These are phyloP conservation scores for Calcarisporium arbuscula DNA, from an alignment of 2,329 filamentous ascomycete species.

Conservation along the genomic window DNA sequence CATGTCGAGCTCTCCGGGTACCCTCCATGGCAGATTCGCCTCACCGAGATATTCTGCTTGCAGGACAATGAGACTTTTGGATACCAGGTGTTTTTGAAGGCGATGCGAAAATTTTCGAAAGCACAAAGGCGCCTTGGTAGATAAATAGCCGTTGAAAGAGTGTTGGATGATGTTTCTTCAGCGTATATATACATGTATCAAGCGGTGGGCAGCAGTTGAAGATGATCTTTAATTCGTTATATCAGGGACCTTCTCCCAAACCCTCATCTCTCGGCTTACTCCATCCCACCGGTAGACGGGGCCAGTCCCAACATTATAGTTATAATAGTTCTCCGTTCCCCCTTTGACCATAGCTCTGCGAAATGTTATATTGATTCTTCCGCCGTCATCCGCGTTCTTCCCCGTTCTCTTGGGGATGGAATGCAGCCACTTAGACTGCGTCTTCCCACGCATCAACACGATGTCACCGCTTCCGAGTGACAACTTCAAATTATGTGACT, in stretches of 20 bases:
- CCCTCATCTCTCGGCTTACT: constrained; percentile 40
- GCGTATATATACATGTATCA: too few relatives aligned
- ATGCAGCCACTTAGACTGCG: constrained; percentile 73
- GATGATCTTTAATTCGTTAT: too few relatives aligned
- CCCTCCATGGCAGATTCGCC: constrained; percentile 89
- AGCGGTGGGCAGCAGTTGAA: too few relatives aligned
- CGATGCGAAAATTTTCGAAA: constrained; percentile 74
- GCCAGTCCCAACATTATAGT: constrained; percentile 72
- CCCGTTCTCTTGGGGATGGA: constrained; percentile 70
- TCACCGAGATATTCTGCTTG: constrained; percentile 87
- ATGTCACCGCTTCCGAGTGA: constrained; percentile 64
- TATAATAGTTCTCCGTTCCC: constrained; percentile 78
- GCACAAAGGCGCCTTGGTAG: constrained; percentile 84
- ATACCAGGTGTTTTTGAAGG: constrained; percentile 88
- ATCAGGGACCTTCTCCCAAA: constrained; percentile 21
- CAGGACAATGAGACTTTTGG: constrained; percentile 76
- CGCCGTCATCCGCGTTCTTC: constrained; percentile 54
- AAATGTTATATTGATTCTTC: constrained; percentile 73
- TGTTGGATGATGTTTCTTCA: too few relatives aligned
- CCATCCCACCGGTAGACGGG: constrained; percentile 63
- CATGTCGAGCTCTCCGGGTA: constrained; percentile 82
- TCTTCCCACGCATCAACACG: constrained; percentile 69
- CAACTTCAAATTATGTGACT: constrained; percentile 41
- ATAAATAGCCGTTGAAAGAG: too few relatives aligned
- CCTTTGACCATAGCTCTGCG: constrained; percentile 62